These are phyloP conservation scores for Quercus lobata DNA, from an alignment of 331 rosid species.

Conservation along the genomic window DNA sequence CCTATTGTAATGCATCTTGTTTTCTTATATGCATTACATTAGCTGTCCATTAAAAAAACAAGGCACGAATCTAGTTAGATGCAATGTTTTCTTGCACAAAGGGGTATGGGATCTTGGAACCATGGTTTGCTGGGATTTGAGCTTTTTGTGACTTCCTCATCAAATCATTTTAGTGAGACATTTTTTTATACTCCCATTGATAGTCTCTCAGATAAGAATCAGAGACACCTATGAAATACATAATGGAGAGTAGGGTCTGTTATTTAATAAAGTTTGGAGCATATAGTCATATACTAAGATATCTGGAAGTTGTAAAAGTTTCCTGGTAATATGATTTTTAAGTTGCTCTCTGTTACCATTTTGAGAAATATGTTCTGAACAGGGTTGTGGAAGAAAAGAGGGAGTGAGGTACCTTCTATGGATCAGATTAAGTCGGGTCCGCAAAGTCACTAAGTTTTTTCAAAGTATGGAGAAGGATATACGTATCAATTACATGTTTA, in stretches of 20 bases:
- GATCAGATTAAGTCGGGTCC: constrained; percentile 81
- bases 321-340: not conserved
- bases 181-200: not conserved
- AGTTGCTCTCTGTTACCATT: constrained; percentile 9
- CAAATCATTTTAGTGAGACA: not conserved
- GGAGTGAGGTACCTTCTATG: constrained; percentile 84
- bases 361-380: constrained; percentile 18
- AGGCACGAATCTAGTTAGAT: not conserved
- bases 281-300: not conserved
- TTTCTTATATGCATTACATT: too few species aligned
- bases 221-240: not conserved
- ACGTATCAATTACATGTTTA: constrained; percentile 72
- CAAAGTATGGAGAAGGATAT: constrained; percentile 79
- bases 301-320: constrained; percentile 7
- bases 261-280: constrained; percentile 5
- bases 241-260: not conserved
- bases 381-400: constrained; percentile 77
- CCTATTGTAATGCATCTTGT: too few species aligned
- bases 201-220: not conserved
- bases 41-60: too few species aligned
- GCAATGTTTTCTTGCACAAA: not conserved
- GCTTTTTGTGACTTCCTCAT: not conserved
- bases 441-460: constrained; percentile 52
- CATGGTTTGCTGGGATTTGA: not conserved
- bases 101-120: not conserved